Evolutionary conservation across 169 alveolate genomes (phyloP).

Genomic region (Cryptosporidium ubiquitum): DNA sequence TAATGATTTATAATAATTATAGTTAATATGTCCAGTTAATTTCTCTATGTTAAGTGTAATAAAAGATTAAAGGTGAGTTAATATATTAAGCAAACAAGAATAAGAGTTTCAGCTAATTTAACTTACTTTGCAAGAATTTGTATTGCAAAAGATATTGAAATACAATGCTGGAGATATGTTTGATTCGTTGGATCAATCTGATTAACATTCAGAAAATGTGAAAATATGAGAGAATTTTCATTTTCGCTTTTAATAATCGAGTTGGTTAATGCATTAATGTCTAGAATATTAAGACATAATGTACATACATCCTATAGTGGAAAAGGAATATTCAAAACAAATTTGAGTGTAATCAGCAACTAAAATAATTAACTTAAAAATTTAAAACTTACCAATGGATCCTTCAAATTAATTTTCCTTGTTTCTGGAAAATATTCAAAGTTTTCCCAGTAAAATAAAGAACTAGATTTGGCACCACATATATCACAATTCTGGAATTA

Average conservation of each 20-base stretch:
- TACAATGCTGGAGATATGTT: slow-evolving; percentile 43
- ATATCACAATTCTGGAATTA: slow-evolving; percentile 23
- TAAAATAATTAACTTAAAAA: neutral
- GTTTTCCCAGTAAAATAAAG: slow-evolving; percentile 34
- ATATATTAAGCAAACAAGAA: neutral
- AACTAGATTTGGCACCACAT: neutral
- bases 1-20: neutral
- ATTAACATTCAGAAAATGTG: slow-evolving; percentile 61
- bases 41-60: neutral
- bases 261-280: slow-evolving; percentile 18
- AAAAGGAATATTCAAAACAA: neutral
- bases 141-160: slow-evolving; percentile 41
- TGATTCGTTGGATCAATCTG: slow-evolving; percentile 14
- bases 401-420: neutral
- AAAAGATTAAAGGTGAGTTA: neutral
- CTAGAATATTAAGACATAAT: slow-evolving; percentile 41
- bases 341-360: neutral
- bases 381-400: slow-evolving; percentile 27
- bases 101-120: neutral
- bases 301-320: slow-evolving; percentile 38
- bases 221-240: slow-evolving; percentile 16
- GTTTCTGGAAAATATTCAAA: neutral
- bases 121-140: slow-evolving; percentile 61
- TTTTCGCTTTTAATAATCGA: neutral
- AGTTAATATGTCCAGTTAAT: neutral